Base-by-base conservation (phyloP, 2,329 filamentous ascomycete genomes). In the Diaporthe citrichinensis region DNA sequence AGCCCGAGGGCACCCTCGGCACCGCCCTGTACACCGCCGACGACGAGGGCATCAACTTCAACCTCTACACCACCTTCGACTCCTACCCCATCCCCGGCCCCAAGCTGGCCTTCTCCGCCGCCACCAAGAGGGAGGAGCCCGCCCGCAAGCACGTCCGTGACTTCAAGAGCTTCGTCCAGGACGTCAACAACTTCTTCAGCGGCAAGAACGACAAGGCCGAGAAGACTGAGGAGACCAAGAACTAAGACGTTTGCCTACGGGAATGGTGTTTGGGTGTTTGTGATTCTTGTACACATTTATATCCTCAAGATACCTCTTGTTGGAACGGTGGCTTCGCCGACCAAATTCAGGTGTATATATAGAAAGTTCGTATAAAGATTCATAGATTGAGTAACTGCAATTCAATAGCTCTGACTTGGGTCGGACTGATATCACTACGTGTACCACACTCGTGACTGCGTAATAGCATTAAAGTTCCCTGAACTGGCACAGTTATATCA, bases 61-160 rank as follows among this genome's bases (percentile, higher is more conserved):
- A 80, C 76, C 74, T 78, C 55, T 80, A 78, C 74, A 65, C 58
- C 59, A 36, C 28, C 71, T 72, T 73, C 71, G 69, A 74, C 75
- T 65, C 76, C 59, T 81, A 81, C 78, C 75, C 78, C 53, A 78
- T 81, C 28, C 80, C 80, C 57, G 80, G 80, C 71, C 80, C 80
- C n/a, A 71, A 78, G 28, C 78, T 81, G 46, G 80, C 79, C 55
- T 74, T 78, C 67, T 76, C 78, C 55, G 74, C 76, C 55, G 49
- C 46, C 49, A 2, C 65, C 65, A 69, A 69, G 65, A 25, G 65
- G 6, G 65, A 69, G 49, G 65, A 69, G 49, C 25, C 65, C n/a
- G 49, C 14, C 65, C 65, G 65, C 65, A 69, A 69, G 14, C 65
- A 69, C 49, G 49, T 34, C 34, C 65, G 65, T 15, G 65, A 69